phyloP scores from a whole-genome alignment of 768 basidiomycete genomes.

The Collybia nuda region DNA sequence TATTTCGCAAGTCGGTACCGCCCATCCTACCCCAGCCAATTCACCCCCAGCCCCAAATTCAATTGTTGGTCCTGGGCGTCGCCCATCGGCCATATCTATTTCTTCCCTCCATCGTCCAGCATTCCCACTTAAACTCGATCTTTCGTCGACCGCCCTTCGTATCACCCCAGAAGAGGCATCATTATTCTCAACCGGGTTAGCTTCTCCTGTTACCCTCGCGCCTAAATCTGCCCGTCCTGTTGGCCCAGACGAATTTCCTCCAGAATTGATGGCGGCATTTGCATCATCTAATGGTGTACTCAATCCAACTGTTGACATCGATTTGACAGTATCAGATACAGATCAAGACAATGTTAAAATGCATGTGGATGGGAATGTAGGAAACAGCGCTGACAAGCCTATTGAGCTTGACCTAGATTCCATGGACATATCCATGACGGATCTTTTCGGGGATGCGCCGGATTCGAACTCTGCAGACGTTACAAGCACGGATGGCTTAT shows the following conservation, averaged over 20 bases:
- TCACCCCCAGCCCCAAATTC: slow-evolving; percentile 29
- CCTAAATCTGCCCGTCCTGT: slow-evolving; percentile 73
- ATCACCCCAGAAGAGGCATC: slow-evolving; percentile 64
- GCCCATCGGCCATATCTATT: slow-evolving; percentile 77
- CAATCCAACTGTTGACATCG: slow-evolving; percentile 48
- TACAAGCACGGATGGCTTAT: slow-evolving; percentile 43
- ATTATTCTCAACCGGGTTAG: slow-evolving; percentile 57
- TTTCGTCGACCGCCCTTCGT: slow-evolving; percentile 68
- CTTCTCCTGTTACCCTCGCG: slow-evolving; percentile 80
- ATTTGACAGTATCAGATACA: slow-evolving; percentile 51
- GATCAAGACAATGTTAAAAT: slow-evolving; percentile 25
- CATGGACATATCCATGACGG: slow-evolving; percentile 65
- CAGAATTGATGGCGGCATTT: slow-evolving; percentile 68
- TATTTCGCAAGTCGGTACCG: slow-evolving; percentile 3
- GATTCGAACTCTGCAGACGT: slow-evolving; percentile 33
- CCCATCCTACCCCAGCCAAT: slow-evolving; percentile 1
- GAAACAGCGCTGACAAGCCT: slow-evolving; percentile 76
- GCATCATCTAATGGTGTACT: slow-evolving; percentile 36
- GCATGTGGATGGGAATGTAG: slow-evolving; percentile 35
- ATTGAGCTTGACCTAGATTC: slow-evolving; percentile 76
- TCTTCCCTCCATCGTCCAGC: slow-evolving; percentile 75
- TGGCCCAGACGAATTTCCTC: slow-evolving; percentile 52
- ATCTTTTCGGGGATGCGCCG: slow-evolving; percentile 53
- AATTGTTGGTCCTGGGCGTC: slow-evolving; percentile 39
- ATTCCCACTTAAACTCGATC: slow-evolving; percentile 76